A percentile compares a stretch with the other conserved stretches of the same genome.
phyloP scores from a whole-genome alignment of 176 grass and related monocot species.

The Hordeum vulgare region MorexV3_pseudomolecules_assembly NC_058522.1:561467549-561468048 shows the following conservation, averaged over 20 bases:
- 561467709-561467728: conserved; percentile 48
- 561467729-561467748: conserved; percentile 55
- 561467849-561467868: conserved; percentile 10
- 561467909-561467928: no score
- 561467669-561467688: conserved; percentile 15
- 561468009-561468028: no score
- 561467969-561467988: no score
- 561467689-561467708: conserved; percentile 46
- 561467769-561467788: conserved; percentile 2
- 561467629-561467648: conserved; percentile 33
- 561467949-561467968: no score
- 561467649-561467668: conserved; percentile 31
- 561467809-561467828: neutral
- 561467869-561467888: neutral
- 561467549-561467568: neutral
- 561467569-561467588: rapidly evolving
- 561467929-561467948: no score
- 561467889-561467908: neutral
- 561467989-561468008: no score
- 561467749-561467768: conserved; percentile 2
- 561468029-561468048: no score
- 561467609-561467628: conserved; percentile 30
- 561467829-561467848: conserved; percentile 22
- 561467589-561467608: conserved; percentile 65
- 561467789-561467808: no score